These are phyloP conservation scores for Russula emetica DNA, from an alignment of 768 basidiomycete species.

Conservation along the genomic window DNA sequence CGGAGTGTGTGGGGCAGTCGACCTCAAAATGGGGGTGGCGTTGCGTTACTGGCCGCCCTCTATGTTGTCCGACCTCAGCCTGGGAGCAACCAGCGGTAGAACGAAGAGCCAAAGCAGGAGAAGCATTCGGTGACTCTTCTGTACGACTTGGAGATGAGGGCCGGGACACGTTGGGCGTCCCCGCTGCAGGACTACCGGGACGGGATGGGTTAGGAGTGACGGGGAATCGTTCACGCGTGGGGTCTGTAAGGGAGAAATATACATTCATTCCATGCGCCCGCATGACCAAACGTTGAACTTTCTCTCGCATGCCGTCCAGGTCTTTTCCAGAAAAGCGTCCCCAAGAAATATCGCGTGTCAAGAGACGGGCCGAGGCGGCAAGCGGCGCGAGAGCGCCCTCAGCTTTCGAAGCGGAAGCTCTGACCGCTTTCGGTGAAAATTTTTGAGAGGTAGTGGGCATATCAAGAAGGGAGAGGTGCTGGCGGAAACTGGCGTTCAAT, in stretches of 20 bases:
- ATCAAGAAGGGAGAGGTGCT: slow-evolving; percentile 46
- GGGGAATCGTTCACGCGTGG: slow-evolving; percentile 51
- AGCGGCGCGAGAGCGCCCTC: slow-evolving; percentile 53
- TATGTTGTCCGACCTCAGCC: slow-evolving; percentile 3
- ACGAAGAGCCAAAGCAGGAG: slow-evolving; percentile 35
- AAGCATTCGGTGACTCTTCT: slow-evolving; percentile 33
- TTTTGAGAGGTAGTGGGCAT: slow-evolving; percentile 40
- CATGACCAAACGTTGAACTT: slow-evolving; percentile 49
- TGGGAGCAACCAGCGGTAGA: slow-evolving; percentile 33
- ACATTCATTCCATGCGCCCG: slow-evolving; percentile 58
- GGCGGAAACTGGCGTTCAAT: slow-evolving; percentile 41
- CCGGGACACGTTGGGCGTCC: slow-evolving; percentile 16
- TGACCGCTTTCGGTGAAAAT: slow-evolving; percentile 40
- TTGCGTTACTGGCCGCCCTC: slow-evolving; percentile 5
- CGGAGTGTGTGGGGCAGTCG: background rate
- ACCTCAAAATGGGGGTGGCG: slow-evolving; percentile 24
- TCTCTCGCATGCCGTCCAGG: slow-evolving; percentile 47
- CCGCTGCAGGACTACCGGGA: slow-evolving; percentile 14
- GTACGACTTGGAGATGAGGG: slow-evolving; percentile 18
- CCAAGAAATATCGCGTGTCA: slow-evolving; percentile 57
- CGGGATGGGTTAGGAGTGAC: slow-evolving; percentile 21
- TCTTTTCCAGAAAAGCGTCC: slow-evolving; percentile 56
- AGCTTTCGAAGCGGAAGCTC: slow-evolving; percentile 36
- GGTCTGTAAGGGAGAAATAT: slow-evolving; percentile 63
- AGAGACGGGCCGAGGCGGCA: slow-evolving; percentile 47